A percentile compares a stretch with the other conserved stretches of the same genome.
Conservation (phyloP, 169 alveolate species). For the Amoebophrya sp. region DNA sequence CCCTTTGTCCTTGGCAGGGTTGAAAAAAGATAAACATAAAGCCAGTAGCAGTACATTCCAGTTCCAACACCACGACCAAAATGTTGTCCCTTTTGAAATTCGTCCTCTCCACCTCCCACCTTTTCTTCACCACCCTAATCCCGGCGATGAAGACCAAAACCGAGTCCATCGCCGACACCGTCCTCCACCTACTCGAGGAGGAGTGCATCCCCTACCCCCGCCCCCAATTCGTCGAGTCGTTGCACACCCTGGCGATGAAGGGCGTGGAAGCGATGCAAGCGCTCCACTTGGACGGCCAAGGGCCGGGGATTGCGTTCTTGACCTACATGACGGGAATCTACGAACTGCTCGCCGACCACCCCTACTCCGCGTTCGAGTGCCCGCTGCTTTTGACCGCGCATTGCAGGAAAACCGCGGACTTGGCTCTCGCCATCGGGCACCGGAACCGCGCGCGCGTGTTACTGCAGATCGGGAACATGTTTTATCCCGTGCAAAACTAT, state of each 20-base stretch:
- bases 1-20: too few relatives aligned
- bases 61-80: too few relatives aligned
- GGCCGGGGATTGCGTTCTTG: background rate
- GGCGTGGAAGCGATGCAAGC: background rate
- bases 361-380: constrained; percentile 4
- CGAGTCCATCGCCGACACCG: background rate
- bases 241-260: background rate
- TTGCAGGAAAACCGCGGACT: background rate
- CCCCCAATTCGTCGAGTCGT: background rate
- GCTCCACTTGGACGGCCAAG: background rate
- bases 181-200: background rate
- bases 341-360: background rate
- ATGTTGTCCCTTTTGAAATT: too few relatives aligned
- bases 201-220: background rate
- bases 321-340: background rate
- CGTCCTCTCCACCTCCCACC: background rate
- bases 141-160: background rate
- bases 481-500: too few relatives aligned
- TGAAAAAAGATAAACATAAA: too few relatives aligned
- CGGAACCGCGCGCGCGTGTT: background rate
- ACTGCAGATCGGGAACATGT: constrained; percentile 22
- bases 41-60: too few relatives aligned
- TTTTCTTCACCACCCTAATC: background rate
- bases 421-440: background rate
- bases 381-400: background rate